phyloP scores from a whole-genome alignment of 1,284 basidiomycete genomes.

The Leccinum variabile region DNA sequence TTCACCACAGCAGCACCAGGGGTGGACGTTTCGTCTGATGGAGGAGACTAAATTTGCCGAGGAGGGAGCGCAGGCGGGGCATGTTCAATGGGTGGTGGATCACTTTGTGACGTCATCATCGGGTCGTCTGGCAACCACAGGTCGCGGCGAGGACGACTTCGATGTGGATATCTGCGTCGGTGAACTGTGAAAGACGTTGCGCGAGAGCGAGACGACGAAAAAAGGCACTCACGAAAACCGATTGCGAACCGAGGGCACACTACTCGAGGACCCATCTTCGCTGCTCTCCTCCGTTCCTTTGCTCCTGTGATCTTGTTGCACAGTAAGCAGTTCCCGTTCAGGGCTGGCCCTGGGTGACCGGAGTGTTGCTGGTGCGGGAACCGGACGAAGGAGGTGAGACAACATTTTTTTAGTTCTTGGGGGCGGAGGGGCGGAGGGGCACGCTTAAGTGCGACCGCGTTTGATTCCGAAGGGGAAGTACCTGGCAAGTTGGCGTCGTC shows the following conservation, averaged over 20 bases:
- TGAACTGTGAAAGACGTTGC: slow-evolving; percentile 13
- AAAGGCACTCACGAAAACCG: slow-evolving; percentile 52
- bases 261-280: slow-evolving; percentile 25
- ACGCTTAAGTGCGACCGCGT: slow-evolving; percentile 38
- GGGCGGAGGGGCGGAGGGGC: slow-evolving; percentile 64
- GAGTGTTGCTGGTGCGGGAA: slow-evolving; percentile 38
- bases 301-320: slow-evolving; percentile 25
- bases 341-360: slow-evolving; percentile 25
- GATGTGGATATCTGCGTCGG: not conserved
- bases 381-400: slow-evolving; percentile 47
- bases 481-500: no score
- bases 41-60: slow-evolving; percentile 15
- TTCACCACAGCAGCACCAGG: not conserved
- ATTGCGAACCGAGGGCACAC: slow-evolving; percentile 47
- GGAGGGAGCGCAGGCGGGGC: slow-evolving; percentile 17
- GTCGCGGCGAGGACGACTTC: slow-evolving; percentile 15
- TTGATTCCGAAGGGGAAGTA: slow-evolving; percentile 14
- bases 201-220: not conserved
- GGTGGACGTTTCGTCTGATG: slow-evolving; percentile 6
- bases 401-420: slow-evolving; percentile 41
- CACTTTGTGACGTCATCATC: slow-evolving; percentile 24
- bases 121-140: slow-evolving; percentile 23
- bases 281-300: slow-evolving; percentile 20
- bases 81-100: slow-evolving; percentile 15
- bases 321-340: slow-evolving; percentile 21